A percentile compares a stretch with the other conserved stretches of the same genome.
Evolutionary conservation across 495 filamentous ascomycete genomes (phyloP).

Genomic region (Penicillium canariense): DNA sequence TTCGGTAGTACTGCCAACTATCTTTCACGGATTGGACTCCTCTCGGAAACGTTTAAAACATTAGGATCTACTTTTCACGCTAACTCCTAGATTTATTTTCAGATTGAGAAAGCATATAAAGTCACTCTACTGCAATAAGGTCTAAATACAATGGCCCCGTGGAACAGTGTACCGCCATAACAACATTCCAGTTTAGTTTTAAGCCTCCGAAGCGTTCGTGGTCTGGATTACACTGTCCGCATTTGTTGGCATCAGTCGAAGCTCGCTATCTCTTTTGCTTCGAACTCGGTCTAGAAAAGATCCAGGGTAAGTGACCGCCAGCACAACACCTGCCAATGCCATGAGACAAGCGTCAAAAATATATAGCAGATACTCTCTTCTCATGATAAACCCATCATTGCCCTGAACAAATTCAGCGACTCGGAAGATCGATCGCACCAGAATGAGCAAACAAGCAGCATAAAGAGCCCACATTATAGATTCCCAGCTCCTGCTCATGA

Average conservation of each 20-base stretch:
- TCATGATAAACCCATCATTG: slow-evolving; percentile 48
- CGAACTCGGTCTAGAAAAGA: neutral
- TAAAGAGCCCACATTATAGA: slow-evolving; percentile 53
- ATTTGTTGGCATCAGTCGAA: slow-evolving; percentile 7
- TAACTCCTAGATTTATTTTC: too few relatives aligned
- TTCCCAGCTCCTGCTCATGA: slow-evolving; percentile 43
- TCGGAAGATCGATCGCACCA: slow-evolving; percentile 60
- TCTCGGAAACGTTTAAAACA: too few relatives aligned
- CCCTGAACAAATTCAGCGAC: slow-evolving; percentile 61
- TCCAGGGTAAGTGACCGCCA: slow-evolving; percentile 7
- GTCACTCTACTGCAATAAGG: neutral
- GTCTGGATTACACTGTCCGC: neutral
- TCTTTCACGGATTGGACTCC: too few relatives aligned
- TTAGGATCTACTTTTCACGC: too few relatives aligned
- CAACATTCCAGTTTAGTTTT: neutral
- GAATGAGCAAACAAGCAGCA: slow-evolving; percentile 48
- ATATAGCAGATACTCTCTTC: slow-evolving; percentile 58
- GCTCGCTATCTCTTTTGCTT: slow-evolving; percentile 13
- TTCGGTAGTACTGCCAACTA: too few relatives aligned
- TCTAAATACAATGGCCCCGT: neutral
- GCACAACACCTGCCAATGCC: slow-evolving; percentile 32
- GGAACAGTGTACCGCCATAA: neutral
- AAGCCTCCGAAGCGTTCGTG: neutral
- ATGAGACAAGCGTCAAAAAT: slow-evolving; percentile 61
- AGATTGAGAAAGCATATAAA: neutral